These are phyloP conservation scores for Tolypocladium guangdongense DNA, from an alignment of 2,329 filamentous ascomycete genomes.

Conservation along the genomic window DNA sequence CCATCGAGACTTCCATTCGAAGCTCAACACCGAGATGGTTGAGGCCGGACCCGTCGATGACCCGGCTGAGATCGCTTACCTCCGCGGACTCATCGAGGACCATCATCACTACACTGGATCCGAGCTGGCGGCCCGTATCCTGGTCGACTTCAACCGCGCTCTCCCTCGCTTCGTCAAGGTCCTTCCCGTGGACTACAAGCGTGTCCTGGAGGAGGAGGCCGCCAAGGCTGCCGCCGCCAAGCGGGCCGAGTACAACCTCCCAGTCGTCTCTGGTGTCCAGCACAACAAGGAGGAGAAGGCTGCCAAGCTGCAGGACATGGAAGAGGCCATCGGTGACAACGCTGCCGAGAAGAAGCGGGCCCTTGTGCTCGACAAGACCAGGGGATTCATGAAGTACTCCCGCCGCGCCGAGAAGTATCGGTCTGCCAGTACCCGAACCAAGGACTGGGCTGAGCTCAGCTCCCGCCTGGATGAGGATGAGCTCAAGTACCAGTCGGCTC, in stretches of 20 bases:
- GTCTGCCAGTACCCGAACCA: conserved; percentile 68
- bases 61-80: conserved; percentile 76
- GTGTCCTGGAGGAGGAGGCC: conserved; percentile 76
- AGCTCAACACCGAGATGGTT: conserved; percentile 97
- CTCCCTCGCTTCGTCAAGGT: conserved; percentile 89
- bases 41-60: conserved; percentile 78
- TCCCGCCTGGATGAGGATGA: conserved; percentile 84
- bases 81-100: conserved; percentile 87
- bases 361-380: conserved; percentile 92
- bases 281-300: conserved; percentile 57
- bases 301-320: conserved; percentile 69
- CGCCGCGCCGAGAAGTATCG: conserved; percentile 91
- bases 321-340: conserved; percentile 78
- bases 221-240: conserved; percentile 77
- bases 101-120: conserved; percentile 97
- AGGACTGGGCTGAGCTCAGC: conserved; percentile 89
- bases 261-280: conserved; percentile 57
- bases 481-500: conserved; percentile 90
- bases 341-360: conserved; percentile 83
- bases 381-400: conserved; percentile 95
- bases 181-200: conserved; percentile 91
- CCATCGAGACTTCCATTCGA: conserved; percentile 77
- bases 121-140: conserved; percentile 81
- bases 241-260: conserved; percentile 72
- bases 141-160: conserved; percentile 91